Conservation (phyloP, 345 rosid genomes). For the Leavenworthia alabamica region DNA sequence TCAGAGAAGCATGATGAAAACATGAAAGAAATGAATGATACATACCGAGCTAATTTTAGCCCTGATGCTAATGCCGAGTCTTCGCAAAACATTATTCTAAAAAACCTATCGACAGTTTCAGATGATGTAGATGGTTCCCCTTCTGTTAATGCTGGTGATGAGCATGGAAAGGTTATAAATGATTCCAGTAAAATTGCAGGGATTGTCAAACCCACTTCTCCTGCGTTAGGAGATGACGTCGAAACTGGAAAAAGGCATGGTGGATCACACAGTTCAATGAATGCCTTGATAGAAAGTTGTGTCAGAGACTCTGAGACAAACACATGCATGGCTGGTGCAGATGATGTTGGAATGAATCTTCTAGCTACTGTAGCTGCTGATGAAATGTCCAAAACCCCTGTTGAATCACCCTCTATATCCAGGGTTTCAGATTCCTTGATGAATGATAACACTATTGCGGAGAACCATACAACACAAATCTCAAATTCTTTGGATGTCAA, state of each 20-base stretch:
- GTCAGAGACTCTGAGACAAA: constrained; percentile 55
- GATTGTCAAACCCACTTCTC: constrained; percentile 35
- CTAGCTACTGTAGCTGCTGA: constrained; percentile 93
- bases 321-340: constrained; percentile 43
- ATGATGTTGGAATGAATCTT: constrained; percentile 91
- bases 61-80: constrained; percentile 49
- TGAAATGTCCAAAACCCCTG: constrained; percentile 65
- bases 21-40: constrained; percentile 43
- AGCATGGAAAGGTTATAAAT: constrained; percentile 34
- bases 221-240: constrained; percentile 41
- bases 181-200: constrained; percentile 39
- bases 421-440: constrained; percentile 34
- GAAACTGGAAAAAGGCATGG: constrained; percentile 45
- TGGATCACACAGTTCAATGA: constrained; percentile 61
- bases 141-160: constrained; percentile 39
- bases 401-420: constrained; percentile 48
- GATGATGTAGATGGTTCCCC: constrained; percentile 54
- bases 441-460: constrained; percentile 32
- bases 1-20: constrained; percentile 59
- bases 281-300: constrained; percentile 90
- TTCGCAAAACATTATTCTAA: constrained; percentile 58
- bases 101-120: constrained; percentile 41
- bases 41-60: constrained; percentile 30
- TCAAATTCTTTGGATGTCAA: constrained; percentile 28
- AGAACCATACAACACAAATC: constrained; percentile 31